Evolutionary conservation across 2,329 filamentous ascomycete species (phyloP), one percentile per base, ranked within the genome.

Genomic region (Penicillium sp.): DNA sequence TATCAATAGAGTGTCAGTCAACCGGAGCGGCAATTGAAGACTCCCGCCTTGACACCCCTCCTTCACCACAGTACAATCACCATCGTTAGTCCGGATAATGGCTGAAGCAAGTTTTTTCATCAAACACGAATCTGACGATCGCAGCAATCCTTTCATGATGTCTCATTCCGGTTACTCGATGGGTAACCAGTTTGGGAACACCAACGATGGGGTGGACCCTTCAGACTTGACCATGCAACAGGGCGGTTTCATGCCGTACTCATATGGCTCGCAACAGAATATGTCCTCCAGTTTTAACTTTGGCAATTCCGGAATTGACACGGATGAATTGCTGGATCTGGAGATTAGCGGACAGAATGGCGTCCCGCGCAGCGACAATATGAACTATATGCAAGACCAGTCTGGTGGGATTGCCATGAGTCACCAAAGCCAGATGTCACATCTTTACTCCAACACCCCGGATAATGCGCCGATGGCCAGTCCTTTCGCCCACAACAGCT

Each of bases 381-480:
- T 64, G 48, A 64, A 64, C 35, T 63, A 59, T 39, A 55, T 67
- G 15, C 60, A 63, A 35, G 67, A 83, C 41, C 80, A 82, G 41
- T 73, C 71, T 41, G 66, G 71, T 27, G 65, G 64, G 15, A 66
- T 73, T 22, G 63, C 83, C 25, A 75, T 79, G 42, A 76, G 82
- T 53, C 80, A 85, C 48, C 77, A 80, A 44, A 70, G 75, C 32
- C 80, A 84, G 41, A 80, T 87, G 57, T 83, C 62, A 10, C 62
- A 84, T 56, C 79, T 86, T 45, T 96, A 84, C 65, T 95, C 90
- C 13, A 86, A 85, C 61, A 95, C 89, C 2, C 89, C 90, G 3
- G 90, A 96, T 44, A 87, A 87, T 35, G 84, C 87, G 36, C 88
- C 90, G 4, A 90, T 95, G 44, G 85, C 93, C 57, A 95, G 88